Base-by-base conservation (phyloP, 2,329 filamentous ascomycete genomes). In the Claviceps paspali region DNA sequence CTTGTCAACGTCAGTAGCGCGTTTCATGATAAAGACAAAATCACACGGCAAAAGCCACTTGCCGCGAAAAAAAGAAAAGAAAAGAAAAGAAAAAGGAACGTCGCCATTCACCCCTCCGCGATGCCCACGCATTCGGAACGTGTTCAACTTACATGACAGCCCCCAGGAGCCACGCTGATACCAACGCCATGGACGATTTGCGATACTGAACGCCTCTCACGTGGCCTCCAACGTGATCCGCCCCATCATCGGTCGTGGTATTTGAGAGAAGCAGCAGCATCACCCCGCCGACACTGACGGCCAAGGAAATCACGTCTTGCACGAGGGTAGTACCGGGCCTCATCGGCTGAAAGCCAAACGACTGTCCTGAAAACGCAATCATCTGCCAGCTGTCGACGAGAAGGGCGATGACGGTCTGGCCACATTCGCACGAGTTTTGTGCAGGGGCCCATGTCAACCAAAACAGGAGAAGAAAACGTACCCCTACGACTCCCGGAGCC, bases 351-450 rank as follows among this genome's bases (percentile, higher is more conserved):
- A 57, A 50, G 6, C 48, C 47, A 10, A 48, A 38, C 6, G 48
- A 39, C 6, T 46, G 41, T 19, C 57, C 51, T 5, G 48, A 44
- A 11, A 52, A 43, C 3, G 55, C 51, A 33, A 53, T 38, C 30
- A 53, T 48, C 29, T 59, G 54, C 55, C 56, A 59, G 46, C 54
- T 59, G 33, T 61, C 57, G 36, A 56, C 56, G 43, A 61, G 50
- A 38, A 59, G 46, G 18, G 57, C 51, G 12, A 57, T 46, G 34
- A 47, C 44, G 6, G 26, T 31, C 38, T 35, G 21, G 32, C 12
- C 12, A 9, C 6, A 26, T n/a, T n/a, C n/a, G n/a, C n/a, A n/a
- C n/a, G n/a, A n/a, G n/a, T n/a, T n/a, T n/a, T n/a, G n/a, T n/a
- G n/a, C n/a, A n/a, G n/a, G n/a, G n/a, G n/a, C n/a, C n/a, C n/a